Base-by-base conservation (phyloP, 495 filamentous ascomycete species). In the Darksidea phi region DNA sequence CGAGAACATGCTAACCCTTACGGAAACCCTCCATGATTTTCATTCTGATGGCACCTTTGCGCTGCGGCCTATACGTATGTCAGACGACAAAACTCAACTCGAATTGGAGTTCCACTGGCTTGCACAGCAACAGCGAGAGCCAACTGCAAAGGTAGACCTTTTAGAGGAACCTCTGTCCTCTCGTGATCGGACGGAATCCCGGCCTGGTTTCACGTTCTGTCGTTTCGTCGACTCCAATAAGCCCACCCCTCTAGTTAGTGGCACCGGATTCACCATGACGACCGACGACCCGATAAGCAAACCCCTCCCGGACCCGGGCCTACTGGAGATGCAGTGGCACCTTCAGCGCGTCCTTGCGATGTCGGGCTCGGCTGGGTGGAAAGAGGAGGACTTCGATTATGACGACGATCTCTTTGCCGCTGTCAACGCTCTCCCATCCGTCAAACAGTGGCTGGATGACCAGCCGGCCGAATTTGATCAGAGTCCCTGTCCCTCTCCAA, bases 251-350 rank as follows among this genome's bases (percentile, higher is more conserved):
- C 24, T 53, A 21, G 18, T 37, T 12, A 53, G 50, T 37, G 50
- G 50, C 50, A 53, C n/a, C n/a, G n/a, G 17, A 53, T 53, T 53
- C 50, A 53, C 17, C 15, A 36, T 53, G 50, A 53, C 50, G 37
- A 53, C 50, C 50, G 50, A 53, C 17, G 50, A 37, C 37, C 50
- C 50, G 50, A 37, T 36, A 28, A 53, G 37, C 26, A 53, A 53
- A 37, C 50, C 23, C 17, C 50, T 53, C 37, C 50, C 50, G 37
- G 50, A 53, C 28, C 28, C 26, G 21, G 50, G 28, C 24, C 50
- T 53, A 10, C 37, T 53, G 26, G 50, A 53, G 50, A 53, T 53
- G 50, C 50, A 53, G 24, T 53, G 50, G 50, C 17, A 53, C 20
- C 50, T 53, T 36, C 50, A 53, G 23, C 50, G 50, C 11, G 37